These are phyloP conservation scores for Spinacia oleracea DNA, from an alignment of 179 eudicot species.

Conservation along the genomic window DNA sequence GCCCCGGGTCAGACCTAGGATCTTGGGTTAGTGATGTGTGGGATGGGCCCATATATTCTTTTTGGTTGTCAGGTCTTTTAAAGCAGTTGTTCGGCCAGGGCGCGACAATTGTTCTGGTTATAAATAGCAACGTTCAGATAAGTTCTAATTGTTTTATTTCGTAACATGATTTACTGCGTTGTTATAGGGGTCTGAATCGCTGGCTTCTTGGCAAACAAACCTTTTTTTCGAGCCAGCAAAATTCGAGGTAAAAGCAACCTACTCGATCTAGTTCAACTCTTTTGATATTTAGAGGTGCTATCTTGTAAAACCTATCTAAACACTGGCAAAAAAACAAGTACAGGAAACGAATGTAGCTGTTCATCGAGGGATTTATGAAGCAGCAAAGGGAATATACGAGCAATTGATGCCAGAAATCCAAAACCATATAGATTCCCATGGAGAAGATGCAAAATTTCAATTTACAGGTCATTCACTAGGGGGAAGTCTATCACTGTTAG, in stretches of 20 bases:
- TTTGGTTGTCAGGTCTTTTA: no score
- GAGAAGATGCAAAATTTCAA: slow-evolving; percentile 63
- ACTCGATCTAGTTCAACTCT: not conserved
- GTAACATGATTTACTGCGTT: no score
- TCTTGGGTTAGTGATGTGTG: no score
- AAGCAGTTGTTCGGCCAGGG: no score
- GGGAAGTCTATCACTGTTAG: slow-evolving; percentile 76
- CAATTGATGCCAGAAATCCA: slow-evolving; percentile 79
- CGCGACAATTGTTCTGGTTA: no score
- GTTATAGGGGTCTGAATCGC: slow-evolving; percentile 75
- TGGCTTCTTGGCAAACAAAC: slow-evolving; percentile 88
- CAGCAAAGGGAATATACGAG: slow-evolving; percentile 83
- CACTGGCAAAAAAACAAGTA: slow-evolving; percentile 7
- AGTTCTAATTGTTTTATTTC: no score
- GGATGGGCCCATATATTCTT: no score
- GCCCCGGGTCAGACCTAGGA: no score
- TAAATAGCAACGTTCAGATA: no score
- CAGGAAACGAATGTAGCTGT: slow-evolving; percentile 77
- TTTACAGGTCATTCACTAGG: slow-evolving; percentile 96
- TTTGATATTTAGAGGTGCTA: not conserved
- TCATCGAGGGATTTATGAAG: slow-evolving; percentile 97
- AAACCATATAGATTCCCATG: slow-evolving; percentile 49
- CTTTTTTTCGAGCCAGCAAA: slow-evolving; percentile 77
- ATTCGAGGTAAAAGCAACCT: slow-evolving; percentile 69
- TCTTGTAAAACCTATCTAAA: not conserved